A percentile compares a stretch with the other conserved stretches of the same genome.
These are phyloP conservation scores for Chytriomyces sp. DNA, from an alignment of 192 early-diverging fungal genomes.

Conservation along the genomic window DNA sequence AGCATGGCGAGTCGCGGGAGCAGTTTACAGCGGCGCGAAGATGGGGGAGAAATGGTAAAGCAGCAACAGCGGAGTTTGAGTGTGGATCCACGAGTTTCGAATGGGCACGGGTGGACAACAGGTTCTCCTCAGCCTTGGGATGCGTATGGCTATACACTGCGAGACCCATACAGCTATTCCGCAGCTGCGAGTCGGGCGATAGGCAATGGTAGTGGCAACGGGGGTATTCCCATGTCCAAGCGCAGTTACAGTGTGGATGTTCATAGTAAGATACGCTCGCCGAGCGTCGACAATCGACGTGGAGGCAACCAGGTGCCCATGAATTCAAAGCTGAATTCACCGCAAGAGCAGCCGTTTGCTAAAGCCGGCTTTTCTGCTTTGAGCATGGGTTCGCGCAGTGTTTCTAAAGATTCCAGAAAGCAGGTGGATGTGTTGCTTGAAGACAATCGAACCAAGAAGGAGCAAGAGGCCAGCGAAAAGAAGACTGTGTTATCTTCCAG, in stretches of 20 bases:
- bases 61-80: background rate
- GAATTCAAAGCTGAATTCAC: background rate
- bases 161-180: background rate
- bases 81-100: conserved; percentile 12
- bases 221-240: background rate
- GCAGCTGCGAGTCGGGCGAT: background rate
- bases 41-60: background rate
- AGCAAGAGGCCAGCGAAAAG: background rate
- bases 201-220: background rate
- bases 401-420: background rate
- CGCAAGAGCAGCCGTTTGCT: background rate
- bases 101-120: background rate
- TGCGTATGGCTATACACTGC: too few relatives aligned
- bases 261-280: background rate
- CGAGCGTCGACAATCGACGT: background rate
- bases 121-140: background rate
- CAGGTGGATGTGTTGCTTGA: background rate
- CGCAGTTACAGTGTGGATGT: background rate
- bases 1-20: background rate
- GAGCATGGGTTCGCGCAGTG: background rate
- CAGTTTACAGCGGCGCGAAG: background rate
- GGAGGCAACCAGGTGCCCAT: background rate
- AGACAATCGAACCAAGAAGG: background rate
- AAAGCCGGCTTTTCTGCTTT: background rate
- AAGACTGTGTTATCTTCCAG: background rate